These are phyloP conservation scores for Pseudogymnoascus sp. DNA, from an alignment of 2,329 filamentous ascomycete species.

Conservation along the genomic window DNA sequence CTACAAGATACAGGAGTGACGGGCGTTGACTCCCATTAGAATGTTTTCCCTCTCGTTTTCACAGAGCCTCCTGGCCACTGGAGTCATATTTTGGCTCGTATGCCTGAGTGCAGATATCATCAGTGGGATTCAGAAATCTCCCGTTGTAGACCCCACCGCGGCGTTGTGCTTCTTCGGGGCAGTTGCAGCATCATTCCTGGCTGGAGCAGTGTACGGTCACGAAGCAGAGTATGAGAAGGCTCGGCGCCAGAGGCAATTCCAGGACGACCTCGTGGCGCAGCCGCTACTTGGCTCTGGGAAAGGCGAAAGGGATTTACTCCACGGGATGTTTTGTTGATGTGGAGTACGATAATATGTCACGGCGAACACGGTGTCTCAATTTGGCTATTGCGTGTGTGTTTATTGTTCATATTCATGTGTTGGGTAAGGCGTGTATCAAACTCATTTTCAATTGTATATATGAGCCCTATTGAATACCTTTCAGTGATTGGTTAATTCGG, in stretches of 20 bases:
- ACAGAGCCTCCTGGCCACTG: background rate
- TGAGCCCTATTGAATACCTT: background rate
- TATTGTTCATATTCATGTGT: background rate
- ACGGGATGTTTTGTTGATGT: background rate
- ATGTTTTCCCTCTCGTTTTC: background rate
- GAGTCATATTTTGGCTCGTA: background rate
- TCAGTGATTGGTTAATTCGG: slow-evolving; percentile 2
- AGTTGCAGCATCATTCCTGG: background rate
- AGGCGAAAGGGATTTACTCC: background rate
- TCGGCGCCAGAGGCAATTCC: background rate
- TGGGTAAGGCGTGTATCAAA: background rate
- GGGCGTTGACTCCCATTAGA: background rate
- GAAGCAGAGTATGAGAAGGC: background rate
- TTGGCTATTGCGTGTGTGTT: background rate
- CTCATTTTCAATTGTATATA: background rate
- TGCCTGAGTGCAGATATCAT: background rate
- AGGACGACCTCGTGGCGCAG: background rate
- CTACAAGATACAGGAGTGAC: background rate
- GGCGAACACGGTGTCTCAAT: background rate
- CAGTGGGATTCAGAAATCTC: background rate
- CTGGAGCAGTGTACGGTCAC: background rate
- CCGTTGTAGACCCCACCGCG: background rate
- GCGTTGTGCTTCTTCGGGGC: background rate
- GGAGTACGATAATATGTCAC: background rate
- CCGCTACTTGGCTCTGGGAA: background rate